Evolutionary conservation across 2,329 filamentous ascomycete genomes (phyloP).

Genomic region (Phialemoniopsis sp.): DNA sequence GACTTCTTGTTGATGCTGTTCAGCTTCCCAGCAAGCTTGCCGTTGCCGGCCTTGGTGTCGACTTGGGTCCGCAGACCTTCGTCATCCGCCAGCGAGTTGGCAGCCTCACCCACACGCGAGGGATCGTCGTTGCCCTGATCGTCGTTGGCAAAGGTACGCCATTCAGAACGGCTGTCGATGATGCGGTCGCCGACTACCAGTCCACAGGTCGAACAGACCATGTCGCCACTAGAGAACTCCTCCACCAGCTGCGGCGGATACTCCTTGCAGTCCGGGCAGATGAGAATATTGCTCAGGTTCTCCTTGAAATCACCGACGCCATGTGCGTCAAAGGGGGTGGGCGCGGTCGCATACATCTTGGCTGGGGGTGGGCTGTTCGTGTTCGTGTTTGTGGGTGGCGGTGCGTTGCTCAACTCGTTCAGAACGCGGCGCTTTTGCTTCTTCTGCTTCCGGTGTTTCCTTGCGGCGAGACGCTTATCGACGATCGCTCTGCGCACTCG

Average conservation of each 20-base stretch:
- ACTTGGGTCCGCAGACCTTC: constrained; percentile 16
- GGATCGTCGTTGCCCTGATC: constrained; percentile 96
- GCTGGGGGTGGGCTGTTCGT: constrained; percentile 7
- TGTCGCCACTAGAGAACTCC: constrained; percentile 87
- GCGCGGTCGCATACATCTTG: constrained; percentile 30
- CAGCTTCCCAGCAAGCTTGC: constrained; percentile 15
- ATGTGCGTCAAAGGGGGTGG: no score
- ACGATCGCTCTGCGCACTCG: constrained; percentile 5
- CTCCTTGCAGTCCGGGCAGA: constrained; percentile 89
- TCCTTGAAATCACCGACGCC: constrained; percentile 51
- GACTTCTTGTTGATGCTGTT: constrained; percentile 21
- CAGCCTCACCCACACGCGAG: constrained; percentile 93
- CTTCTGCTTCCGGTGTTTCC: constrained; percentile 17
- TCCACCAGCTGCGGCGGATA: constrained; percentile 89
- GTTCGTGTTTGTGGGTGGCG: background rate
- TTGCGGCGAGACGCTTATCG: constrained; percentile 13
- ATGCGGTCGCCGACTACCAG: constrained; percentile 86
- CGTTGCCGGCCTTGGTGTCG: constrained; percentile 14
- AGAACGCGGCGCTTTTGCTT: constrained; percentile 9
- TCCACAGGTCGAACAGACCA: constrained; percentile 89
- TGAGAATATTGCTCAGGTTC: constrained; percentile 80
- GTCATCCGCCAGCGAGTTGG: constrained; percentile 63
- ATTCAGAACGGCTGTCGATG: constrained; percentile 94
- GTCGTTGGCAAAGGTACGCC: constrained; percentile 98
- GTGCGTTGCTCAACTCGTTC: constrained; percentile 11